Conservation (phyloP, 148 eudicot species). For the Chenopodium album region DNA sequence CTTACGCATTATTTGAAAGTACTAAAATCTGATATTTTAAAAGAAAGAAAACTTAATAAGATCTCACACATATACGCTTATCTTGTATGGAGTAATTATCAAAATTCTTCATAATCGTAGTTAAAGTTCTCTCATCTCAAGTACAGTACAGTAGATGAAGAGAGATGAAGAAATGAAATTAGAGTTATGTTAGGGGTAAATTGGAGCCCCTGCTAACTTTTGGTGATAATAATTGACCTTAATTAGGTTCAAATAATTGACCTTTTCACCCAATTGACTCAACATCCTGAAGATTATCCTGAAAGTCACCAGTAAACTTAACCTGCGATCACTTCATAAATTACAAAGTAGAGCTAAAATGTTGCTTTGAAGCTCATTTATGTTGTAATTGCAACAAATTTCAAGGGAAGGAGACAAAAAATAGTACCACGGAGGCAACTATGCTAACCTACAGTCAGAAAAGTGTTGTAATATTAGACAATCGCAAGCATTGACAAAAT, state of each 20-base stretch:
- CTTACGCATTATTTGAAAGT: too few relatives aligned
- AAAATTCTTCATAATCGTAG: too few relatives aligned
- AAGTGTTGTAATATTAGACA: constrained; percentile 4
- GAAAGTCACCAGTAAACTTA: neutral
- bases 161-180: too few relatives aligned
- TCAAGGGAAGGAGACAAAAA: neutral
- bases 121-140: too few relatives aligned
- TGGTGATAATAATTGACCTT: neutral
- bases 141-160: too few relatives aligned
- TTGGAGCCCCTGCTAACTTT: too few relatives aligned
- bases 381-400: constrained; percentile 1
- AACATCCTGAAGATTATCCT: neutral
- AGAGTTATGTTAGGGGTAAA: too few relatives aligned
- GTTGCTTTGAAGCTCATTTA: constrained; percentile 7
- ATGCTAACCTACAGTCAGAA: constrained; percentile 13
- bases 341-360: neutral
- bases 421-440: constrained; percentile 5
- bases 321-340: neutral
- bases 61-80: too few relatives aligned
- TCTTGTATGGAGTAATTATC: too few relatives aligned
- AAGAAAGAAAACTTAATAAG: too few relatives aligned
- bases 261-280: neutral
- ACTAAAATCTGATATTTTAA: too few relatives aligned
- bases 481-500: constrained; percentile 19
- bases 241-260: neutral